Percentiles rank a stretch among this genome's conserved stretches.
Evolutionary conservation across 2,329 filamentous ascomycete species (phyloP).

Genomic region (Diplodia mutila): DNA sequence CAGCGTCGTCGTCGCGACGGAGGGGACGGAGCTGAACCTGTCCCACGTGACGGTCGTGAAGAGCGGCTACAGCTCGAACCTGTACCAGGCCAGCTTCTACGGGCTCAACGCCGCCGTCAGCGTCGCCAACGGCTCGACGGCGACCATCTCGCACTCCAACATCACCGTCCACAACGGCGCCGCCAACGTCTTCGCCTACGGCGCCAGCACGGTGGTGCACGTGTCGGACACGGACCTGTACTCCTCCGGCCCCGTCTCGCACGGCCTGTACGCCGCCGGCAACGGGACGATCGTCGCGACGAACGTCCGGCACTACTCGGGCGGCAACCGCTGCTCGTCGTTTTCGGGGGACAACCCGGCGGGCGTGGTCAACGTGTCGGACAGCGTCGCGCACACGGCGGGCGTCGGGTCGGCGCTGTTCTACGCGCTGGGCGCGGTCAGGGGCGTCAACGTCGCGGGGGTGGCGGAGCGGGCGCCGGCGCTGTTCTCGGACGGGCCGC

Average conservation of each 20-base stretch:
- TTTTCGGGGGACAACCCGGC: slow-evolving; percentile 41
- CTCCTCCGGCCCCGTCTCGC: slow-evolving; percentile 38
- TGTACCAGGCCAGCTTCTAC: slow-evolving; percentile 35
- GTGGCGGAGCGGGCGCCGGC: slow-evolving; percentile 32
- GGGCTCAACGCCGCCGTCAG: slow-evolving; percentile 19
- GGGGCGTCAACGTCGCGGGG: slow-evolving; percentile 35
- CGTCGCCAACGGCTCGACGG: slow-evolving; percentile 33
- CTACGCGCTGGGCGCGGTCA: slow-evolving; percentile 37
- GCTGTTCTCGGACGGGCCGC: slow-evolving; percentile 37
- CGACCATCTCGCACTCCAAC: slow-evolving; percentile 35
- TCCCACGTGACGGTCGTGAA: slow-evolving; percentile 32
- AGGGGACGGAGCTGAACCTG: slow-evolving; percentile 4
- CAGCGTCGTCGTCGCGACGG: slow-evolving; percentile 2
- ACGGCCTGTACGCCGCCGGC: slow-evolving; percentile 40
- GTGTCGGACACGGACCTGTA: slow-evolving; percentile 38
- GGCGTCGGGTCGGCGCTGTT: slow-evolving; percentile 36
- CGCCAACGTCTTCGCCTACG: slow-evolving; percentile 40
- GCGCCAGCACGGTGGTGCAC: slow-evolving; percentile 34
- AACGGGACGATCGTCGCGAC: slow-evolving; percentile 37
- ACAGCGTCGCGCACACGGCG: slow-evolving; percentile 36
- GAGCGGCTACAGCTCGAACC: slow-evolving; percentile 36
- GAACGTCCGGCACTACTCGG: slow-evolving; percentile 36
- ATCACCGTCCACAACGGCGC: slow-evolving; percentile 42
- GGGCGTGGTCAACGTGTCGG: slow-evolving; percentile 28
- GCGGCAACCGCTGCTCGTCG: slow-evolving; percentile 38